These are phyloP conservation scores for Aspergillus carbonarius DNA, from an alignment of 2,329 filamentous ascomycete genomes.

Conservation along the genomic window DNA sequence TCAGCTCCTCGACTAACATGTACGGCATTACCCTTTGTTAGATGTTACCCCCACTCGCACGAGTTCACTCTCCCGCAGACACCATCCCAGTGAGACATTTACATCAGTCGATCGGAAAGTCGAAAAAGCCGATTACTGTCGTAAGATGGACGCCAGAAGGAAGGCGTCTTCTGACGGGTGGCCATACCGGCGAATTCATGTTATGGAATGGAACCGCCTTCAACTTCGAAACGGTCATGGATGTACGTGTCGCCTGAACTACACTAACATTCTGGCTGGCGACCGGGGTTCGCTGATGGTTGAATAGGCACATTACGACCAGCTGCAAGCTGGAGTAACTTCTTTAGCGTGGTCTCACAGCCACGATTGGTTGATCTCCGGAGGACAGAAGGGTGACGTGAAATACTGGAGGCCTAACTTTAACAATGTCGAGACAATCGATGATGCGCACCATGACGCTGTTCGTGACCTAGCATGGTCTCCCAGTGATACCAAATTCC, in stretches of 20 bases:
- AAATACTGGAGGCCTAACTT: conserved; percentile 99
- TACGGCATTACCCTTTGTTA: conserved; percentile 37
- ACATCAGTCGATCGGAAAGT: conserved; percentile 97
- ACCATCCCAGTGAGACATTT: conserved; percentile 92
- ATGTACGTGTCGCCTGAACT: conserved; percentile 47
- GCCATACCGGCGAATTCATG: conserved; percentile 96
- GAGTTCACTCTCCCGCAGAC: conserved; percentile 72
- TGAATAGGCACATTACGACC: conserved; percentile 68
- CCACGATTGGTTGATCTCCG: conserved; percentile 95
- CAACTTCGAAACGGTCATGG: conserved; percentile 99
- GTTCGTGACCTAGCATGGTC: conserved; percentile 91
- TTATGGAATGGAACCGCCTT: conserved; percentile 98
- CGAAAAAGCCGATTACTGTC: conserved; percentile 95
- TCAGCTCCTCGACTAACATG: not conserved
- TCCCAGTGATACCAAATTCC: conserved; percentile 91
- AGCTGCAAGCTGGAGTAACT: conserved; percentile 46
- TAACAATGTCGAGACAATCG: conserved; percentile 93
- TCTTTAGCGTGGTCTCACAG: conserved; percentile 76
- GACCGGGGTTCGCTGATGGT: conserved; percentile 13
- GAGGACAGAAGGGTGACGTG: conserved; percentile 89
- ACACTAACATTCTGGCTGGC: not conserved
- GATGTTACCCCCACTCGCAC: conserved; percentile 84
- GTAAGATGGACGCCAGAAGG: conserved; percentile 98
- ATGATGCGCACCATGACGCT: conserved; percentile 80
- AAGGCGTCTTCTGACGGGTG: conserved; percentile 83